Conservation (phyloP, 345 rosid genomes). For the Erysimum cheiranthoides region DNA sequence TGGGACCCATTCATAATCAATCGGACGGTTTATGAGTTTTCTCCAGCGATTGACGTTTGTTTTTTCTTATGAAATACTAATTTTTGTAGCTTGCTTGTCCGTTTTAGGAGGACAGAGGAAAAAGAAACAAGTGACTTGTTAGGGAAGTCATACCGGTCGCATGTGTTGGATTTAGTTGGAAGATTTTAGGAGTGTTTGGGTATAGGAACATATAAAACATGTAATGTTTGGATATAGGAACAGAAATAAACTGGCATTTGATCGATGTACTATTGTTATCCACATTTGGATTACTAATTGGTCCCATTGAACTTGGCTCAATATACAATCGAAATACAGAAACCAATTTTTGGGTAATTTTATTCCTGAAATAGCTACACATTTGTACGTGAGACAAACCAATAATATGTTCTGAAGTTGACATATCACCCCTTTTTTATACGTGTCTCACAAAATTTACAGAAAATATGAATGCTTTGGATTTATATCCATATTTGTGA, state of each 20-base stretch:
- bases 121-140: slow-evolving; percentile 46
- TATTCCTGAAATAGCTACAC: slow-evolving; percentile 30
- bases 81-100: slow-evolving; percentile 36
- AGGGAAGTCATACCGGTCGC: slow-evolving; percentile 52
- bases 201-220: not conserved
- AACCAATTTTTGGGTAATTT: not conserved
- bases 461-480: slow-evolving; percentile 14
- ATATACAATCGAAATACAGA: not conserved
- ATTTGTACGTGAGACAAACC: slow-evolving; percentile 28
- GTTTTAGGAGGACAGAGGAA: slow-evolving; percentile 36
- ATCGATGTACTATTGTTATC: not conserved
- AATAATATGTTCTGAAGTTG: not conserved
- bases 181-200: slow-evolving; percentile 32
- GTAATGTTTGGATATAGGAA: not conserved
- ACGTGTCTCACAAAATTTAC: slow-evolving; percentile 5
- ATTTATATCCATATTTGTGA: slow-evolving; percentile 19
- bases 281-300: not conserved
- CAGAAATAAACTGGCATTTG: not conserved
- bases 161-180: slow-evolving; percentile 45
- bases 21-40: slow-evolving; percentile 26
- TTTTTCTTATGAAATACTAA: not conserved
- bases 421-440: slow-evolving; percentile 20
- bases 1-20: slow-evolving; percentile 7
- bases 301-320: slow-evolving; percentile 18
- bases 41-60: slow-evolving; percentile 40